Evolutionary conservation across 768 basidiomycete species (phyloP), one percentile per base, ranked within the genome.

Genomic region (Floccularia luteovirens): DNA sequence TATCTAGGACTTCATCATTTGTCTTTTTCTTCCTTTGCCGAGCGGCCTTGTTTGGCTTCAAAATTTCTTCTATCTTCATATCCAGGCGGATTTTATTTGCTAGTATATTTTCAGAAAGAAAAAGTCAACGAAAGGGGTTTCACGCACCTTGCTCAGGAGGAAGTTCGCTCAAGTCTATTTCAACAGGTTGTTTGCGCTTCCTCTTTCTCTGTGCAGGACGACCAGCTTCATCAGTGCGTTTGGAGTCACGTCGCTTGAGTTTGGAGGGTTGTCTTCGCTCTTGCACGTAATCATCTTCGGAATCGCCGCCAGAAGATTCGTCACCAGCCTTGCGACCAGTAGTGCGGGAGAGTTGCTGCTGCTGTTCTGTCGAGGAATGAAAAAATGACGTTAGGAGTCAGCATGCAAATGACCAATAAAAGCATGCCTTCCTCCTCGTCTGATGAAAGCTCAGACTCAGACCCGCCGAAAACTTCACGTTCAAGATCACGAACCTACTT

Each of bases 1-100:
- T 75, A 53, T 97, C 94, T 24, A 96, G 62, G 8, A 79, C 79
- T 51, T 90, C 89, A 1, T 87, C 88, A 38, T 82, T 78, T n/a
- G 62, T 62, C 42, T 72, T 88, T 55, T 83, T 82, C 64, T 89
- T 90, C 48, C 79, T 77, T 27, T 68, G 74, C 12, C 82, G 67
- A 21, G 72, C 69, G 2, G 68, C 59, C 57, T 84, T 87, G 56
- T 87, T 90, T 3, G 81, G 69, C 60, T 89, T 90, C 14, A 93
- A 70, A 39, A 92, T 91, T 13, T 82, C 84, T 43, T 94, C 90
- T 43, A 98, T 77, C 50, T 80, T 72, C 72, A 82, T 83, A 52
- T 91, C 86, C 24, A 96, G 66, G 1, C 79, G 78, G 31, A 79
- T 60, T 63, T 87, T 87, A 47, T 69, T 80, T 7, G 80, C 92